phyloP scores from a whole-genome alignment of 352 stramenopile genomes.

The Peronospora belbahrii region DNA sequence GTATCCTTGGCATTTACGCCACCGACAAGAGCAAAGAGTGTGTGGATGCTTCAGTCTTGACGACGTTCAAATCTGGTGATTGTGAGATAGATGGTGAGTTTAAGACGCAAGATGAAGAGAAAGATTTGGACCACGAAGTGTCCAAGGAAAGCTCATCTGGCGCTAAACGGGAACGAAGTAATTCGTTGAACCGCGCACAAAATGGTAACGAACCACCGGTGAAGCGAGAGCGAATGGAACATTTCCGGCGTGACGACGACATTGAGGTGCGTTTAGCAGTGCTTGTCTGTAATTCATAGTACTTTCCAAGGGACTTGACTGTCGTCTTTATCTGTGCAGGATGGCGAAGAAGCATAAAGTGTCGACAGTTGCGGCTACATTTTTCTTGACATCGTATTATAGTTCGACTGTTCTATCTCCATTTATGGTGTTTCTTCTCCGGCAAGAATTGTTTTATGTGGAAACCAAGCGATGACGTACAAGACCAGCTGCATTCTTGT shows the following conservation, averaged over 20 bases:
- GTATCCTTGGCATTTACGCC: slow-evolving; percentile 43
- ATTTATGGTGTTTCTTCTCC: not conserved
- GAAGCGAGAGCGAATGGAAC: slow-evolving; percentile 28
- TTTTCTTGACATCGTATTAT: slow-evolving; percentile 2
- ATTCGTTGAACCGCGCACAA: slow-evolving; percentile 24
- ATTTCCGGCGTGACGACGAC: slow-evolving; percentile 21
- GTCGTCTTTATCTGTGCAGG: slow-evolving; percentile 3
- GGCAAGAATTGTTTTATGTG: not conserved
- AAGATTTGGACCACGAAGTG: not conserved
- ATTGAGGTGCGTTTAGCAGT: slow-evolving; percentile 17
- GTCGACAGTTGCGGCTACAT: not conserved
- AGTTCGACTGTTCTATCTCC: not conserved
- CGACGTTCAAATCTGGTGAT: slow-evolving; percentile 2
- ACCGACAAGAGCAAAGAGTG: slow-evolving; percentile 16
- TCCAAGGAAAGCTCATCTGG: slow-evolving; percentile 5
- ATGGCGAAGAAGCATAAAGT: slow-evolving; percentile 19
- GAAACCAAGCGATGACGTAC: not conserved
- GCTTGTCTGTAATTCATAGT: not conserved
- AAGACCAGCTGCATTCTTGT: not conserved
- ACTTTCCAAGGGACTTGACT: not conserved
- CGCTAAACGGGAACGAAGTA: slow-evolving; percentile 30
- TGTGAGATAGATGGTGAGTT: slow-evolving; percentile 9
- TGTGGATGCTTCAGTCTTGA: slow-evolving; percentile 1
- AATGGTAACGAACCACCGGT: slow-evolving; percentile 16
- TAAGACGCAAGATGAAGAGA: slow-evolving; percentile 11